Evolutionary conservation across 2,329 filamentous ascomycete species (phyloP), one percentile per base, ranked within the genome.

Genomic region (Fusarium sp.): DNA sequence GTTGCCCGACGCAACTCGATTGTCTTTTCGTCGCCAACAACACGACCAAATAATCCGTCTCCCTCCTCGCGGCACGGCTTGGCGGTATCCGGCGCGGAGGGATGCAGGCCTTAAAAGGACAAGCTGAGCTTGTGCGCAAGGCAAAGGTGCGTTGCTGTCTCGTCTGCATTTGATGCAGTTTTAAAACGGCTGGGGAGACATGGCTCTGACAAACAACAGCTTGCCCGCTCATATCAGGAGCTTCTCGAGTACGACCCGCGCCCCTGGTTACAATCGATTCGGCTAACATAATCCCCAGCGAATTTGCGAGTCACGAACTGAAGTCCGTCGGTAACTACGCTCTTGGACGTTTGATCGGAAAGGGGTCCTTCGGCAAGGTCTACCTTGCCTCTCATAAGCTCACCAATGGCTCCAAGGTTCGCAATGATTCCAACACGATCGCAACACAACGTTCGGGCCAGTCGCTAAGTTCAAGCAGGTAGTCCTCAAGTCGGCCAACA

Each of bases 311-410:
- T 75, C 92, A 92, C 79, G 95, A 99, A 72, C 89, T 99, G 73
- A 91, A 92, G 77, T 93, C 91, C 57, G 96, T 99, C 66, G 96
- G 96, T 74, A 98, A 98, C 83, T 99, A 99, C 81, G 91, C 91
- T 37, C 87, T 99, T 61, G 96, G 96, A 47, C 91, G 91, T 64
- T 85, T 99, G 62, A 97, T 99, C 78, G 96, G 96, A 73, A 99
- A 98, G 79, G 96, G 96, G 61, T 98, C 94, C 70, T 99, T 99
- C 81, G 96, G 96, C 76, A 98, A 98, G 83, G 96, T 99, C 76
- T 99, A 99, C 81, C 87, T 99, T 63, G 96, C 95, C 62, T 90
- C 91, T 47, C 96, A 99, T 81, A 98, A 98, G 81, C 93, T 99
- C 80, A 98, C 94, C 77, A 98, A 98, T 90, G 95, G 94, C 77